phyloP scores from a whole-genome alignment of 2,329 filamentous ascomycete genomes.

The Aspergillus clavatus region DNA sequence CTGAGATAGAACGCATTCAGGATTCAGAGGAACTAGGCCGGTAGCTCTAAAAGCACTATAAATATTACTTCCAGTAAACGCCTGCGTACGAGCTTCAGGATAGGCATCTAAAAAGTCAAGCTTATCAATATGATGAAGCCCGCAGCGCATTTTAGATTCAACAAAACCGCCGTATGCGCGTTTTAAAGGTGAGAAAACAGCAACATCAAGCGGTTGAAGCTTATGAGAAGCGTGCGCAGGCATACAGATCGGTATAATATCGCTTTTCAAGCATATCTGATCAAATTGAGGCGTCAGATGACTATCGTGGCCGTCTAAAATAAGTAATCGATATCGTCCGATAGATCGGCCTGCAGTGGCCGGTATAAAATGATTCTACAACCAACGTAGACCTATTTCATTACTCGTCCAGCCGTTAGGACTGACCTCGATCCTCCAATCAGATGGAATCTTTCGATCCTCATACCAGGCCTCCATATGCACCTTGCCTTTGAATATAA shows the following conservation, averaged over 20 bases:
- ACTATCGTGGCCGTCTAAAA: slow-evolving; percentile 37
- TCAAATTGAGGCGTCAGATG: slow-evolving; percentile 34
- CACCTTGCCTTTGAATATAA: slow-evolving; percentile 12
- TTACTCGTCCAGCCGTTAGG: slow-evolving; percentile 35
- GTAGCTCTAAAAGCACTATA: slow-evolving; percentile 3
- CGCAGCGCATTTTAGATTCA: slow-evolving; percentile 13
- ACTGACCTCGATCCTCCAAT: slow-evolving; percentile 15
- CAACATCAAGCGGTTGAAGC: slow-evolving; percentile 39
- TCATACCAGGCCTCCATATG: slow-evolving; percentile 11
- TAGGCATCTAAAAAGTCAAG: slow-evolving; percentile 5
- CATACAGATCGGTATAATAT: slow-evolving; percentile 38
- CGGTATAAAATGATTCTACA: slow-evolving; percentile 32
- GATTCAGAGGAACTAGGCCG: slow-evolving; percentile 29
- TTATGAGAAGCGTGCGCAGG: slow-evolving; percentile 34
- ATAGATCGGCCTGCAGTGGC: slow-evolving; percentile 21
- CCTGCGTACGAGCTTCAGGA: slow-evolving; percentile 1
- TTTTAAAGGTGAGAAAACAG: slow-evolving; percentile 36
- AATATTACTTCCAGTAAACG: slow-evolving; percentile 3
- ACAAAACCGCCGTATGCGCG: slow-evolving; percentile 27
- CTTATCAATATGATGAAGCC: slow-evolving; percentile 26
- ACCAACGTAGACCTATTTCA: slow-evolving; percentile 30
- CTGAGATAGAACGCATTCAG: slow-evolving; percentile 21
- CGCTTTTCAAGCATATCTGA: slow-evolving; percentile 29
- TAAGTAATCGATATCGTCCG: slow-evolving; percentile 31
- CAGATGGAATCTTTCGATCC: not conserved